phyloP scores from a whole-genome alignment of 352 stramenopile species.

The Peronospora farinosa region DNA sequence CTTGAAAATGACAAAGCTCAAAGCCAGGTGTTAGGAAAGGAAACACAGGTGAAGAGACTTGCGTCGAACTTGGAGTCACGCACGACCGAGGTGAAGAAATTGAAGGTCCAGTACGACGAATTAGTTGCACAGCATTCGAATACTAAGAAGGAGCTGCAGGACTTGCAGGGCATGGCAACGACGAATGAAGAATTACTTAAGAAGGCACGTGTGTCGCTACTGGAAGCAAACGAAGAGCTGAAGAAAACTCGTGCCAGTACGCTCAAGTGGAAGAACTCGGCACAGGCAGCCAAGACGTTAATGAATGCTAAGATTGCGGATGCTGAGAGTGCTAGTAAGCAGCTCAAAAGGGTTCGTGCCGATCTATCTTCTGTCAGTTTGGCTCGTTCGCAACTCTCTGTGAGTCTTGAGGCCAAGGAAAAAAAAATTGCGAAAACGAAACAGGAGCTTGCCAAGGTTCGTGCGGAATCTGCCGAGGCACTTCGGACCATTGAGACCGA shows the following conservation, averaged over 20 bases:
- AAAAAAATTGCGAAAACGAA: slow-evolving; percentile 63
- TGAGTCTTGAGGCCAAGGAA: slow-evolving; percentile 60
- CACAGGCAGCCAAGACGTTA: slow-evolving; percentile 49
- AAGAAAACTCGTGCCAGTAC: slow-evolving; percentile 60
- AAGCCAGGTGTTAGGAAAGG: slow-evolving; percentile 25
- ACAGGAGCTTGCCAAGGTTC: slow-evolving; percentile 45
- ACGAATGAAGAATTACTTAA: slow-evolving; percentile 65
- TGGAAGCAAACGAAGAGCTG: slow-evolving; percentile 70
- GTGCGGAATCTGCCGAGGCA: slow-evolving; percentile 31
- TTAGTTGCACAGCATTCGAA: slow-evolving; percentile 24
- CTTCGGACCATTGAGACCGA: slow-evolving; percentile 22
- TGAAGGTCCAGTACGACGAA: slow-evolving; percentile 33
- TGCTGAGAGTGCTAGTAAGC: slow-evolving; percentile 58
- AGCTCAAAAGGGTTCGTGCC: slow-evolving; percentile 42
- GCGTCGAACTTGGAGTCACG: slow-evolving; percentile 26
- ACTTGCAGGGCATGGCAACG: slow-evolving; percentile 30
- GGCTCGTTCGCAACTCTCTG: slow-evolving; percentile 42
- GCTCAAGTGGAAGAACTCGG: slow-evolving; percentile 70
- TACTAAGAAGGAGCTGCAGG: slow-evolving; percentile 35
- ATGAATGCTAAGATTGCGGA: slow-evolving; percentile 65
- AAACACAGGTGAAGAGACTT: slow-evolving; percentile 34
- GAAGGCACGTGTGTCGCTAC: slow-evolving; percentile 58
- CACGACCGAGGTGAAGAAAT: slow-evolving; percentile 31
- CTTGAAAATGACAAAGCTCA: slow-evolving; percentile 34
- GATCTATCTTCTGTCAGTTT: slow-evolving; percentile 42